Evolutionary conservation across 768 basidiomycete species (phyloP).

Genomic region (Cystobasidium onofrii): DNA sequence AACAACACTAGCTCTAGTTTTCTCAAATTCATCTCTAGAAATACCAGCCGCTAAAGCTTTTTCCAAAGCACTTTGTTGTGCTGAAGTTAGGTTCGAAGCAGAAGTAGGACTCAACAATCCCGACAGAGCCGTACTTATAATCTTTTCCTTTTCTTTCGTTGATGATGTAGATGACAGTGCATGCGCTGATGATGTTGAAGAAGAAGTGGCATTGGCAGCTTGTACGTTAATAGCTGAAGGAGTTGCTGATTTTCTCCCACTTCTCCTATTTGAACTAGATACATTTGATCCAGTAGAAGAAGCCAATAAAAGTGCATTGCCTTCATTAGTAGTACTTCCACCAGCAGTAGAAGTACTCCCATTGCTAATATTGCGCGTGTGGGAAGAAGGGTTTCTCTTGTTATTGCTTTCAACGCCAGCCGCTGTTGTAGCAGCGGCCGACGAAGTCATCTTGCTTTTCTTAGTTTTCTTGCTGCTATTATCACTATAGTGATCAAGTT

Average conservation of each 20-base stretch:
- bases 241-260: background rate
- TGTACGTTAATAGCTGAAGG: background rate
- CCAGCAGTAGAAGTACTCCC: slow-evolving; percentile 9
- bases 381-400: background rate
- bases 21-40: slow-evolving; percentile 29
- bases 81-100: background rate
- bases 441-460: background rate
- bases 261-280: background rate
- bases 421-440: background rate
- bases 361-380: background rate
- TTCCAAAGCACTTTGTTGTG: slow-evolving; percentile 3
- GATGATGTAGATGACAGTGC: background rate
- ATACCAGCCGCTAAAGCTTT: slow-evolving; percentile 21
- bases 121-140: background rate
- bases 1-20: slow-evolving; percentile 2
- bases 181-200: background rate
- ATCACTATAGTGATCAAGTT: too few species aligned
- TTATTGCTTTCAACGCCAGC: too few species aligned
- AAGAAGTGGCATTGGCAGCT: slow-evolving; percentile 6
- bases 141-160: background rate
- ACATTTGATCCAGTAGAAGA: background rate
- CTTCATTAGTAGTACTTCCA: too few species aligned
- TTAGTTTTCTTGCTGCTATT: too few species aligned
- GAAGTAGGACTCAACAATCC: background rate
- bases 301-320: background rate